Evolutionary conservation across 768 basidiomycete species (phyloP), one percentile per base, ranked within the genome.

Genomic region (Phaffia tasmanica): DNA sequence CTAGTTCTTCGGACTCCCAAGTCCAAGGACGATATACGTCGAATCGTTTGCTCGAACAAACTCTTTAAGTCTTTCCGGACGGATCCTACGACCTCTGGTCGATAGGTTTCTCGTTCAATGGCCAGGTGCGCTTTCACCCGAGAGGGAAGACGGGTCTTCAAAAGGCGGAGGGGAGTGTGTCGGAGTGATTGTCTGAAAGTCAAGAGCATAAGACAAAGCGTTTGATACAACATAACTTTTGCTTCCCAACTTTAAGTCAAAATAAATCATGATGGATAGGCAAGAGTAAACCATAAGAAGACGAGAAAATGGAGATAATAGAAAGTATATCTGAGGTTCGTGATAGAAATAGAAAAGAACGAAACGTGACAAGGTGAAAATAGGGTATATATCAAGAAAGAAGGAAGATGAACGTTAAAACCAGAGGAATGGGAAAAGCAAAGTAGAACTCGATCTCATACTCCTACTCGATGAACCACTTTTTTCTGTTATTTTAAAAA

Each of bases 41-140:
- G 95, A 98, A 76, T 91, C 90, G 0, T 95, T 94, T 75, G 92
- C 94, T 9, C 85, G 94, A 47, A 64, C 63, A 27, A 11, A 46
- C 9, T 15, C 42, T 27, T 21, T 57, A 21, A 64, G 63, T 30
- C n/a, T 27, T 25, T 56, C 54, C 23, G 63, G 63, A 19, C 35
- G n/a, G 53, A 18, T 64, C 16, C 46, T 64, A 14, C n/a, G 63
- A 35, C 54, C 46, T 11, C 57, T 35, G 55, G 63, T 64, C n/a
- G 63, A 64, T 64, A 35, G 63, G 11, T 64, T 64, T 56, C 57
- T 64, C 54, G 63, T 64, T 27, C 63, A 64, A 56, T 64, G 63
- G 63, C 54, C 55, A 42, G 63, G 51, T 11, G 35, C 35, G n/a
- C 9, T 47, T 23, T 48, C 57, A 48, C 54, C 27, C 9, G n/a